Base-by-base conservation (phyloP, 306 rosid genomes). In the Prinsepia uniflora region DNA sequence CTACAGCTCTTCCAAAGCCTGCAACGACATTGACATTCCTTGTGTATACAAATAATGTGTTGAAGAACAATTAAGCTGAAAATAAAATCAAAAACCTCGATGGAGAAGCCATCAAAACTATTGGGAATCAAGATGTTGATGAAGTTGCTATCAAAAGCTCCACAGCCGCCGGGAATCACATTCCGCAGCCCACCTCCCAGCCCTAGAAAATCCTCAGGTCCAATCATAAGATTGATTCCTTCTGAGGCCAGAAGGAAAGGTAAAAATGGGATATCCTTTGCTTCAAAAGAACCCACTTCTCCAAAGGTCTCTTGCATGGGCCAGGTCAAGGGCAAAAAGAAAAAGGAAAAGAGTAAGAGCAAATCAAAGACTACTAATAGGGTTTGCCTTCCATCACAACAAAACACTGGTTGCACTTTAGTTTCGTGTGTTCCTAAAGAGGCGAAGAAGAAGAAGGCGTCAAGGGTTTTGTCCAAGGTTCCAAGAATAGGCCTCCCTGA, bases 281-380 rank as follows among this genome's bases (percentile, higher is more conserved):
- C 79, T 44, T 47, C 82, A 0, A 66, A 40, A 65, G 89, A 88
- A 22, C 95, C 91, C 5, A 18, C 82, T 0, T 88, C 91, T 5
- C 91, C 91, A 0, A 84, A 82, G 74, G 91, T 88, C 17, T 80
- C 95, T 3, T 88, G 91, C 81, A 82, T 86, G 50, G 91, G 89
- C 4, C 83, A 82, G n/a, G 86, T 88, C n/a, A 50, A 75, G 49
- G 4, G 57, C 70, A 80, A 72, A 61, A 80, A 80, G 58, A 77
- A 58, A 59, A 75, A 75, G 55, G 77, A 24, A 7, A 80, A 73
- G 72, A 45, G 7, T 10, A 70, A 22, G 64, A 66, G 30, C 44
- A 41, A 13, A 72, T 52, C 54, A 45, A 67, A 57, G 41, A 19
- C 46, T 44, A 56, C 18, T 43, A 30, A 69, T 10, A 69, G 8